phyloP scores from a whole-genome alignment of 805 yeast genomes.

The Clavispora phyllophila region DNA sequence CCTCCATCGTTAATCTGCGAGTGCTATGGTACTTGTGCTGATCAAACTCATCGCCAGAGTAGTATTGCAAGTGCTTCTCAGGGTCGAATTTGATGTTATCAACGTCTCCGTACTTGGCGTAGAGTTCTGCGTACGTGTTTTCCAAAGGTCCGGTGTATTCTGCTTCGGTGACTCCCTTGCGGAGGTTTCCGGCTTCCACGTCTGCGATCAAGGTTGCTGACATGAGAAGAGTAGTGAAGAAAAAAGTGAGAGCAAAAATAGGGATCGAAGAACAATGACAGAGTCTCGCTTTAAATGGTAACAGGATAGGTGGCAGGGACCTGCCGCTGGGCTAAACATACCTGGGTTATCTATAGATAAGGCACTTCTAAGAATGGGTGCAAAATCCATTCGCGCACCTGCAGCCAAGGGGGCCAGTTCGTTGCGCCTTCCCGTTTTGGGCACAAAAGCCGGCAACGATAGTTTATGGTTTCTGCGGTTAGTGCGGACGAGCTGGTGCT shows the following conservation, averaged over 20 bases:
- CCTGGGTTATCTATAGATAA: neutral
- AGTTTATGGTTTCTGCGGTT: neutral
- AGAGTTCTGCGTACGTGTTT: conserved; percentile 6
- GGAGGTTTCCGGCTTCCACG: conserved; percentile 33
- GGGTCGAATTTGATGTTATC: conserved; percentile 29
- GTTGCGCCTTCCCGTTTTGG: conserved; percentile 1
- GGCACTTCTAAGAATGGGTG: conserved; percentile 10
- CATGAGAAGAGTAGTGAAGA: conserved; percentile 12
- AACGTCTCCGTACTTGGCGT: conserved; percentile 3
- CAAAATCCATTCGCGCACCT: conserved; percentile 7
- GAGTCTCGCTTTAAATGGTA: neutral
- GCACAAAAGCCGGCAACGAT: neutral
- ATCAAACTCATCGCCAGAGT: conserved; percentile 24
- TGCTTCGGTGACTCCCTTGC: conserved; percentile 28
- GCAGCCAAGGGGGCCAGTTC: neutral
- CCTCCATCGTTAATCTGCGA: conserved; percentile 41
- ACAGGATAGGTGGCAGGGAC: neutral
- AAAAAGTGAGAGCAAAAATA: neutral
- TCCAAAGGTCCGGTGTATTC: conserved; percentile 20
- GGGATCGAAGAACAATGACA: neutral
- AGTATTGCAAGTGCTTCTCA: conserved; percentile 26
- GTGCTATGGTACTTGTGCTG: conserved; percentile 33
- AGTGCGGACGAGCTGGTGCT: too few species aligned
- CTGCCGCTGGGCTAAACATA: neutral
- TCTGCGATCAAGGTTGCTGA: conserved; percentile 26